Percentiles rank a stretch among this genome's conserved stretches.
Conservation (phyloP, 805 yeast genomes). For the Sungouiella thailandica region DNA sequence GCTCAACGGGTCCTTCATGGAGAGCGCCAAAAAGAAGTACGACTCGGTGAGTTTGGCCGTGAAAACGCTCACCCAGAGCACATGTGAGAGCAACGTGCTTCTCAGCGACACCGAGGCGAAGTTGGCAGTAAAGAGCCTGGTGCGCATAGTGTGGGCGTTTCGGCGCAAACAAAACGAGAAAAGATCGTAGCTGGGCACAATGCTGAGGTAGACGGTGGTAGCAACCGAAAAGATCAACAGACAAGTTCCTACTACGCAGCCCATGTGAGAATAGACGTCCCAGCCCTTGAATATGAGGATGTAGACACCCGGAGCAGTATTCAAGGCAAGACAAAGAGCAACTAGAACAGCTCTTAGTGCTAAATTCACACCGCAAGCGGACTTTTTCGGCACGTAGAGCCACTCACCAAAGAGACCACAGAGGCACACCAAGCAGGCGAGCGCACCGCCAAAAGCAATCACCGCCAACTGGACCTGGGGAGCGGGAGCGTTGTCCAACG, state of each 20-base stretch:
- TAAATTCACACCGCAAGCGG: slow-evolving; percentile 19
- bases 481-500: slow-evolving; percentile 41
- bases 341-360: slow-evolving; percentile 13
- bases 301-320: slow-evolving; percentile 26
- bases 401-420: slow-evolving; percentile 22
- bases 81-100: slow-evolving; percentile 20
- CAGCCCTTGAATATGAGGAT: slow-evolving; percentile 22
- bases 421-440: slow-evolving; percentile 31
- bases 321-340: slow-evolving; percentile 14
- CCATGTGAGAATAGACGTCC: slow-evolving; percentile 20
- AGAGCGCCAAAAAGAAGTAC: slow-evolving; percentile 31
- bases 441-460: slow-evolving; percentile 42
- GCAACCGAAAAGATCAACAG: slow-evolving; percentile 27
- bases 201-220: slow-evolving; percentile 25
- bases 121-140: slow-evolving; percentile 15
- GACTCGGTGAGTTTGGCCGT: slow-evolving; percentile 32
- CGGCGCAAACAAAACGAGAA: slow-evolving; percentile 10
- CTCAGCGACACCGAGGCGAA: slow-evolving; percentile 22
- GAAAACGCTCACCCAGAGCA: slow-evolving; percentile 29
- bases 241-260: slow-evolving; percentile 17
- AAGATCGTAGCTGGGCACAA: slow-evolving; percentile 21
- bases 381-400: slow-evolving; percentile 22
- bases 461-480: slow-evolving; percentile 40
- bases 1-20: slow-evolving; percentile 31
- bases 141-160: slow-evolving; percentile 7